Evolutionary conservation across 768 basidiomycete species (phyloP).

Genomic region (Lentinula lateritia): DNA sequence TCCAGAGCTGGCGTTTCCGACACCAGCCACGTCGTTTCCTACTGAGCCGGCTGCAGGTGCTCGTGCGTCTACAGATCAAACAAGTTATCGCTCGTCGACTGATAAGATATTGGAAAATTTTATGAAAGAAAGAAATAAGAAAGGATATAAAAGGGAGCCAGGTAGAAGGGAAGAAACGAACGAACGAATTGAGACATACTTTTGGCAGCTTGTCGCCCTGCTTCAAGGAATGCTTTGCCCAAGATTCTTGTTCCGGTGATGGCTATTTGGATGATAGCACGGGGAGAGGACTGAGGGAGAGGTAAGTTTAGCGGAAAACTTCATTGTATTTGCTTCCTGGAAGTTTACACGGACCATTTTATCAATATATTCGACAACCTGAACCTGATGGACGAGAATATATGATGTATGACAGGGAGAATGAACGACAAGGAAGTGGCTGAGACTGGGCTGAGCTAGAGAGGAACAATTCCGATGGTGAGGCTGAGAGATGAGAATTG

Average conservation of each 20-base stretch:
- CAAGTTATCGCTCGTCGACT: no score
- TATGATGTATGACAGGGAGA: no score
- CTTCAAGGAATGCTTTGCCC: slow-evolving; percentile 88
- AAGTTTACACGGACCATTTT: not conserved
- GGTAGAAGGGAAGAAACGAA: not conserved
- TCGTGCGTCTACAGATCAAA: slow-evolving; percentile 63
- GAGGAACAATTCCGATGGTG: no score
- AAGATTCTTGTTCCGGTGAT: slow-evolving; percentile 75
- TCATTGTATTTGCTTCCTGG: not conserved
- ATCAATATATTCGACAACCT: not conserved
- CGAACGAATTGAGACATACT: slow-evolving; percentile 43
- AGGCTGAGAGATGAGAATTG: no score
- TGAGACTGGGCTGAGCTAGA: no score
- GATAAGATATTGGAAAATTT: no score
- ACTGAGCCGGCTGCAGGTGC: slow-evolving; percentile 65
- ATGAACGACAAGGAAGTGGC: no score
- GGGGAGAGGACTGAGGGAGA: slow-evolving; percentile 60
- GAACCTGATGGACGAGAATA: no score
- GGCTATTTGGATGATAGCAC: slow-evolving; percentile 73
- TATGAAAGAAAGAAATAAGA: no score
- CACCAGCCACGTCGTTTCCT: slow-evolving; percentile 67
- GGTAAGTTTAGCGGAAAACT: not conserved
- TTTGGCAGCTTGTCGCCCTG: slow-evolving; percentile 86
- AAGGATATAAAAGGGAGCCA: not conserved
- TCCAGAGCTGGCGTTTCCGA: slow-evolving; percentile 68